Base-by-base conservation (phyloP, 2,329 filamentous ascomycete genomes). In the Cordyceps farinosa region DNA sequence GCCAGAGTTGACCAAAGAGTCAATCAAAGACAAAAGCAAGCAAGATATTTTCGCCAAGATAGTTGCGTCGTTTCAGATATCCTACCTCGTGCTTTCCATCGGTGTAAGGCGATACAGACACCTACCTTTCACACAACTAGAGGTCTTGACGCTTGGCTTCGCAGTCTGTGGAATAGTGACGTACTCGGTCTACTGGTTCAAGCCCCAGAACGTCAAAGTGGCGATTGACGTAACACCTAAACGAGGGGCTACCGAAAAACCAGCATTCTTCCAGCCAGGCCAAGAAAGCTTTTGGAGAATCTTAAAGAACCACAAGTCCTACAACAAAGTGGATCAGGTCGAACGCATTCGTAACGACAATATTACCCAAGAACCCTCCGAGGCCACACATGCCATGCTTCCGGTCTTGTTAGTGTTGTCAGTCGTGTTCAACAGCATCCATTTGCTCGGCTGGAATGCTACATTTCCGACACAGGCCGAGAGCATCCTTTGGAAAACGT, bases 271-370 rank as follows among this genome's bases (percentile, higher is more conserved):
- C n/a, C n/a, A 44, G 36, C 34, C 34, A 17, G 29, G 27, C 1
- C 53, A 56, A 56, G 53, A 56, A 7, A 29, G 27, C 22, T 44
- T 56, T n/a, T 56, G 53, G 53, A 44, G 30, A 3, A 44, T 56
- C 3, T 17, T 56, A 3, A 56, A 7, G 17, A 56, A 56, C 40
- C 53, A 32, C 27, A 27, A 56, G 27, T n/a, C 17, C 27, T 4
- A 29, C 11, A 30, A 56, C 13, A 22, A 56, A 6, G 8, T 3
- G 36, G 5, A 5, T 11, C 1, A 36, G 30, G 51, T 54, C 32
- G 51, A 54, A 5, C 53, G 53, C 27, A 40, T 56, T 32, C n/a
- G 3, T 17, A 56, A 56, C 22, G 53, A 56, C 29, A 56, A 56
- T 32, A 56, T 56, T 34, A 9, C 36, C n/a, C 17, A 15, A 29